phyloP scores from a whole-genome alignment of 495 filamentous ascomycete genomes.

The Talaromyces liani region DNA sequence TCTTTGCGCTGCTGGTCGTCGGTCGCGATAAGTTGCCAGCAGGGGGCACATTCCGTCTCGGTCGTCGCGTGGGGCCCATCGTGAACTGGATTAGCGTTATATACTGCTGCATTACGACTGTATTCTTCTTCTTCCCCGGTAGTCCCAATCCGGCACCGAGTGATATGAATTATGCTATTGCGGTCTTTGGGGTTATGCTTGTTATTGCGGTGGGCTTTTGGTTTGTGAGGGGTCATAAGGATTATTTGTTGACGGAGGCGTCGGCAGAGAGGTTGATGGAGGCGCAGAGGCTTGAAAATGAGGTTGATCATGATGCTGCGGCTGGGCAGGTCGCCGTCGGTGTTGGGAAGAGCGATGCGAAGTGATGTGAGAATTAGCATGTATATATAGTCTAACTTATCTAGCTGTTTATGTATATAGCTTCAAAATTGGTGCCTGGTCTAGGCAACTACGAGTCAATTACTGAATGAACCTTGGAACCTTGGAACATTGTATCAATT shows the following conservation, averaged over 20 bases:
- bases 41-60: slow-evolving; percentile 28
- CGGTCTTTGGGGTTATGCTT: slow-evolving; percentile 42
- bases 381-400: not conserved
- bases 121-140: slow-evolving; percentile 40
- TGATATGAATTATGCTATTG: slow-evolving; percentile 43
- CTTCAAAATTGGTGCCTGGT: not conserved
- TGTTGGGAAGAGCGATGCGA: not conserved
- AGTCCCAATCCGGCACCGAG: slow-evolving; percentile 27
- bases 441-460: not conserved
- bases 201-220: slow-evolving; percentile 35
- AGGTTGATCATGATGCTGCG: slow-evolving; percentile 9
- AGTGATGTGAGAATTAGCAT: not conserved
- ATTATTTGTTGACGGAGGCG: slow-evolving; percentile 35
- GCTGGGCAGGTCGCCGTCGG: not conserved
- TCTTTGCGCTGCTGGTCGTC: slow-evolving; percentile 26
- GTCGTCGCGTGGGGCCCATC: slow-evolving; percentile 20
- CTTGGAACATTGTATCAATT: not conserved
- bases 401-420: not conserved
- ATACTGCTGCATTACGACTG: slow-evolving; percentile 33
- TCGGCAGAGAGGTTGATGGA: slow-evolving; percentile 32
- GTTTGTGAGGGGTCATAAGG: slow-evolving; percentile 27
- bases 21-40: slow-evolving; percentile 35
- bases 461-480: not conserved
- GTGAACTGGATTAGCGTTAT: slow-evolving; percentile 32
- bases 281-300: slow-evolving; percentile 31